Base-by-base conservation (phyloP, 164 flowering plant genomes). In the Macadamia integrifolia region DNA sequence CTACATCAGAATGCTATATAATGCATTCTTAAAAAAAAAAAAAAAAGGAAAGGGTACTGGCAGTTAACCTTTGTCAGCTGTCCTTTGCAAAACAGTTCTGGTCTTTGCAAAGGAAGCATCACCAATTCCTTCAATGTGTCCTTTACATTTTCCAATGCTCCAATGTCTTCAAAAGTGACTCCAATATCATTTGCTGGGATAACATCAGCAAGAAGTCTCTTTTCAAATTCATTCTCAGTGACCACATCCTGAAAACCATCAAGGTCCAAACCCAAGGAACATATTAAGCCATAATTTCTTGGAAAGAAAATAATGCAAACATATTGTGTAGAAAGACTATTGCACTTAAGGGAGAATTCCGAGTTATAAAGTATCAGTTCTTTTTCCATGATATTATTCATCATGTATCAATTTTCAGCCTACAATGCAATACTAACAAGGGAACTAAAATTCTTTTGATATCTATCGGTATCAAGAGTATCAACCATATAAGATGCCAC, bases 21-120 rank as follows among this genome's bases (percentile, higher is more conserved):
- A 46, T 46, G 7, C 13, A 11, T 46, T 46, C 9, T 46, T 4
- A 53, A 53, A 14, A 53, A 60, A 31, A 3, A 60, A 15, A 31
- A 59, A 59, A 30, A n/a, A 10, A 11, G 17, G 42, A 59, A 60
- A 60, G 28, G 12, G 40, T 23, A 3, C 14, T 44, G 53, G 11
- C 12, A 43, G 29, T 14, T 14, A 65, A 88, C 90, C 86, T 88
- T 86, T 46, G 86, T 82, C 60, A 86, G 71, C 78, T 88, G 93
- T 68, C 93, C 93, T 80, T 86, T 88, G 71, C 82, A 71, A 75
- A 88, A 88, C 68, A 88, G 71, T 57, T 88, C 93, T 28, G 93
- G 93, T 69, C 93, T 82, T 66, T 88, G 90, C 72, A 88, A 86
- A 62, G 93, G 90, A 64, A 88, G 87, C 93, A 88, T 86, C 62